Evolutionary conservation across 352 stramenopile genomes (phyloP).

Genomic region (Globisporangium parvum): DNA sequence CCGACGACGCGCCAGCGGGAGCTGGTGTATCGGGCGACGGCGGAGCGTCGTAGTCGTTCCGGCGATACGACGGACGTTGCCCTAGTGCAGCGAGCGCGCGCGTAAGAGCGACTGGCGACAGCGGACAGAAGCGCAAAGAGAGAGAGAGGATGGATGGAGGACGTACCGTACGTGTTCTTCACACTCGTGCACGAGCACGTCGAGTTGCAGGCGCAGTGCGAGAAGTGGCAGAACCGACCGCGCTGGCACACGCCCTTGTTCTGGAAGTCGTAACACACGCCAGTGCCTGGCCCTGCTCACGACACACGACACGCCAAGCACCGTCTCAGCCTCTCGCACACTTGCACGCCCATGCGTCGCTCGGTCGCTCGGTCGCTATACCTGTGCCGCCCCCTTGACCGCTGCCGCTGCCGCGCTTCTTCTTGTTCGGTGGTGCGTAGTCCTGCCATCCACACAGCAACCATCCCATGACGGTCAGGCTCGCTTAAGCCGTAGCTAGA

Average conservation of each 20-base stretch:
- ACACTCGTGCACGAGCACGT: conserved; percentile 74
- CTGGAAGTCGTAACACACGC: conserved; percentile 87
- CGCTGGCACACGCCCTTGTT: conserved; percentile 86
- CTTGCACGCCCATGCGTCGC: neutral
- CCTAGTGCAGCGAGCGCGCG: conserved; percentile 18
- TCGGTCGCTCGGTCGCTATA: no score
- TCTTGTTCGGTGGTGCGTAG: conserved; percentile 49
- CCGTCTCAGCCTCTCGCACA: neutral
- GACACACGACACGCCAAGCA: neutral
- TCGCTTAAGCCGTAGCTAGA: neutral
- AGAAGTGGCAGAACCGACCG: conserved; percentile 82
- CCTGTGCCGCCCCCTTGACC: conserved; percentile 11
- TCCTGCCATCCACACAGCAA: conserved; percentile 24
- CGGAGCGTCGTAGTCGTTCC: conserved; percentile 78
- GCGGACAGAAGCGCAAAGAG: no score
- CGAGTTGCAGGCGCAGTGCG: conserved; percentile 83
- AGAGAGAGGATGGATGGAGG: no score
- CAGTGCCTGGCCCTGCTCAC: conserved; percentile 42
- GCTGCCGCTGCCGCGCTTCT: conserved; percentile 44
- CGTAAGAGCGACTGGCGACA: no score
- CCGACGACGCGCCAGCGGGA: conserved; percentile 1
- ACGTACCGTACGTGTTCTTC: conserved; percentile 81
- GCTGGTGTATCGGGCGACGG: conserved; percentile 42
- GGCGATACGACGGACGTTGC: conserved; percentile 72
- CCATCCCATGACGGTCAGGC: neutral